A percentile compares a stretch with the other conserved stretches of the same genome.
Conservation (phyloP, 371 early-diverging fungal genomes). For the Mortierella sp. region DNA sequence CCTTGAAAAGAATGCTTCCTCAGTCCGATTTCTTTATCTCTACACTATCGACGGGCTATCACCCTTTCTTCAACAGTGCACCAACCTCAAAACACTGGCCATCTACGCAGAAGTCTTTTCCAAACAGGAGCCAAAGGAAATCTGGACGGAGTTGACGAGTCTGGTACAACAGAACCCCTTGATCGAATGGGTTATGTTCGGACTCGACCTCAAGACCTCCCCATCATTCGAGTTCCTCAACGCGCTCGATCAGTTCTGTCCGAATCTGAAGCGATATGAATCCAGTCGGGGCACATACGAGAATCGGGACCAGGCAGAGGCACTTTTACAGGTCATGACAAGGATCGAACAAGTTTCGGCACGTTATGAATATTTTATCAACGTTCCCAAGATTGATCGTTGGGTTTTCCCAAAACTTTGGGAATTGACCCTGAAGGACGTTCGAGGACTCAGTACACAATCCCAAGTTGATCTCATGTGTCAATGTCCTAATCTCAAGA, state of each 20-base stretch:
- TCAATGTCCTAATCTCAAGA: conserved; percentile 28
- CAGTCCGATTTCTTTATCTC: conserved; percentile 19
- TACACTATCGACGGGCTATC: conserved; percentile 22
- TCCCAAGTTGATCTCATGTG: conserved; percentile 38
- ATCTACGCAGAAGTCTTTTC: conserved; percentile 4
- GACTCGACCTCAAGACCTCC: conserved; percentile 11
- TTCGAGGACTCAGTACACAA: conserved; percentile 13
- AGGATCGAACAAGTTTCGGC: conserved; percentile 1
- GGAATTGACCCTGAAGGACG: conserved; percentile 35
- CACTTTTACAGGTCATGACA: conserved; percentile 17
- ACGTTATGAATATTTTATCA: conserved; percentile 26
- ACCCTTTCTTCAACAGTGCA: conserved; percentile 24
- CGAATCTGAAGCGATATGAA: conserved; percentile 32
- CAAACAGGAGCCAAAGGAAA: conserved; percentile 1
- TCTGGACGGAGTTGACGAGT: conserved; percentile 26
- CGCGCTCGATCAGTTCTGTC: conserved; percentile 25
- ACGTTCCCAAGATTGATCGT: not conserved
- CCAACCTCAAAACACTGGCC: conserved; percentile 19
- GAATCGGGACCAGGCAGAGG: conserved; percentile 22
- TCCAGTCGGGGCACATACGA: conserved; percentile 39
- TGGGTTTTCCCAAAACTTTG: conserved; percentile 22
- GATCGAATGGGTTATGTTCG: conserved; percentile 38
- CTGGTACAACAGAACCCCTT: conserved; percentile 23
- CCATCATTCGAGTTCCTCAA: conserved; percentile 22
- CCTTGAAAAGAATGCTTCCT: conserved; percentile 31